phyloP scores from a whole-genome alignment of 2,329 filamentous ascomycete genomes.

The Setomelanomma holmii region DNA sequence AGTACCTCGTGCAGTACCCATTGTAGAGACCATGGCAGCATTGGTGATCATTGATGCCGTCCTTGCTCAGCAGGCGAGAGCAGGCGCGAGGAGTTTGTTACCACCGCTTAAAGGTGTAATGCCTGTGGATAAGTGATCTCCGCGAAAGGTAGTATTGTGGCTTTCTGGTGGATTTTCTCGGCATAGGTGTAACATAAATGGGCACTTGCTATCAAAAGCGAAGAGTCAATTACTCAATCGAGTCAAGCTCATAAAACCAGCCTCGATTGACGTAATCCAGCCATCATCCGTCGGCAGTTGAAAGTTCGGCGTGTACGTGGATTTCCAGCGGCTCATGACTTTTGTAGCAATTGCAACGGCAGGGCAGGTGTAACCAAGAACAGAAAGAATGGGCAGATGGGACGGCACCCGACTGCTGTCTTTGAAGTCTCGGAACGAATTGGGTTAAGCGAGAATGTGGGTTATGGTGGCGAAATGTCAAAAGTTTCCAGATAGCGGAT shows the following conservation, averaged over 20 bases:
- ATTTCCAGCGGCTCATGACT: too few relatives aligned
- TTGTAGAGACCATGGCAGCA: slow-evolving; percentile 90
- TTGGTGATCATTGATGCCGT: slow-evolving; percentile 87
- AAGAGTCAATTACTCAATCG: too few relatives aligned
- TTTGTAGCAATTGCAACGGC: background rate
- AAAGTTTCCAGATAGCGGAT: background rate
- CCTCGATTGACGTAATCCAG: too few relatives aligned
- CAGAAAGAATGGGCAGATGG: background rate
- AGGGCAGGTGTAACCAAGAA: background rate
- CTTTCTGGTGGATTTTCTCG: background rate
- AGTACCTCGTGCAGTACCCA: slow-evolving; percentile 84
- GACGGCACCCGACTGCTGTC: background rate
- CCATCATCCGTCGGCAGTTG: too few relatives aligned
- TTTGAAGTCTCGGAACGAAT: background rate
- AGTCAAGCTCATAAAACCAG: too few relatives aligned
- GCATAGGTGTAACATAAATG: background rate
- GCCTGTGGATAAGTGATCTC: slow-evolving; percentile 32
- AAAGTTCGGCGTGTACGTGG: too few relatives aligned
- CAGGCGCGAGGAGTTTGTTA: slow-evolving; percentile 43
- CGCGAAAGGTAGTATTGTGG: background rate
- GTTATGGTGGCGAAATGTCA: background rate
- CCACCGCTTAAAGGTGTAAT: slow-evolving; percentile 49
- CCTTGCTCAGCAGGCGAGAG: slow-evolving; percentile 76
- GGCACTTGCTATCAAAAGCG: too few relatives aligned
- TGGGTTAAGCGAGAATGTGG: background rate